phyloP scores from a whole-genome alignment of 495 filamentous ascomycete species.

The Aspergillus diversus region DNA sequence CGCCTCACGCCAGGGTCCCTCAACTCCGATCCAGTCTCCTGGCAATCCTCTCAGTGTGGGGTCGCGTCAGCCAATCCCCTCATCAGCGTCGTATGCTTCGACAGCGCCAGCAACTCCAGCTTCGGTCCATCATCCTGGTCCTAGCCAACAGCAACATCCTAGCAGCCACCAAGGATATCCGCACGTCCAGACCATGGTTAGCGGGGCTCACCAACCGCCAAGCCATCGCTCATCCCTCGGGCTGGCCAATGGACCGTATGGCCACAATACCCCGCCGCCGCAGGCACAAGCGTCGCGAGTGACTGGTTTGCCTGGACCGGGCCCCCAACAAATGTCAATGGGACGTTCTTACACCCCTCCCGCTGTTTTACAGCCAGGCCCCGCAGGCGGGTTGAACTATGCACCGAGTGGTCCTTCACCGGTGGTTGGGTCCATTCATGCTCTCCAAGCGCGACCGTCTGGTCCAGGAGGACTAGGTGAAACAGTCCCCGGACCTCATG shows the following conservation, averaged over 20 bases:
- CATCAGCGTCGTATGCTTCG: constrained; percentile 33
- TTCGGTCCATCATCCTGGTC: constrained; percentile 26
- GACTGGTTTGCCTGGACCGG: constrained; percentile 28
- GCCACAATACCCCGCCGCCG: constrained; percentile 44
- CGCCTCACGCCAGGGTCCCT: constrained; percentile 38
- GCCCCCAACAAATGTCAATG: constrained; percentile 36
- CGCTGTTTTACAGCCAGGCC: constrained; percentile 36
- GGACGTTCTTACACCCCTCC: constrained; percentile 49
- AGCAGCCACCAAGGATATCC: constrained; percentile 39
- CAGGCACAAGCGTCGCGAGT: constrained; percentile 33
- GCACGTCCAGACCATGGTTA: constrained; percentile 48
- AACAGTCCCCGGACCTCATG: constrained; percentile 22
- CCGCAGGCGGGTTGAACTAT: constrained; percentile 39
- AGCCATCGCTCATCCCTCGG: constrained; percentile 40
- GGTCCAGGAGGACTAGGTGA: constrained; percentile 34
- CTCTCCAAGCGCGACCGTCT: constrained; percentile 39
- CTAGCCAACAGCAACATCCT: constrained; percentile 23
- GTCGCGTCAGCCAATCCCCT: constrained; percentile 32
- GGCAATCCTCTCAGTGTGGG: constrained; percentile 36
- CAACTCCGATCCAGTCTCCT: constrained; percentile 40
- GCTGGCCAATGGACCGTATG: constrained; percentile 38
- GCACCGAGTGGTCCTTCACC: constrained; percentile 34
- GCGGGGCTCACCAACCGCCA: constrained; percentile 40
- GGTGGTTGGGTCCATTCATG: constrained; percentile 32
- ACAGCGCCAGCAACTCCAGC: constrained; percentile 32